A percentile compares a stretch with the other conserved stretches of the same genome.
These are phyloP conservation scores for Spathaspora gorwiae DNA, from an alignment of 805 yeast genomes.

Conservation along the genomic window DNA sequence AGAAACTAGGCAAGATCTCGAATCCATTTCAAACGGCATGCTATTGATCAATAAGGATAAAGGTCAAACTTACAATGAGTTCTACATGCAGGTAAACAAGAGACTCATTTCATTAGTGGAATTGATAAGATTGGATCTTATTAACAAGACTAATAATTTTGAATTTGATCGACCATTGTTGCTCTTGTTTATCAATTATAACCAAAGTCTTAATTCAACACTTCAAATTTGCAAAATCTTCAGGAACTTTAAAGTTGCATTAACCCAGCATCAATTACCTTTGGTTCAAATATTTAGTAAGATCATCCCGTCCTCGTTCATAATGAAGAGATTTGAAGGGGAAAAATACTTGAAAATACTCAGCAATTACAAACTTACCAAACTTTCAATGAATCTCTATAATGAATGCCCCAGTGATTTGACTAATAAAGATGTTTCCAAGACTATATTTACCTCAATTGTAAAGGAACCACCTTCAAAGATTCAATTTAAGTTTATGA, in stretches of 20 bases:
- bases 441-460: conserved; percentile 25
- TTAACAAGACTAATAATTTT: conserved; percentile 36
- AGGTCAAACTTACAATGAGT: conserved; percentile 19
- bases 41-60: conserved; percentile 20
- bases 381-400: conserved; percentile 51
- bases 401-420: conserved; percentile 46
- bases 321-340: conserved; percentile 17
- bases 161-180: conserved; percentile 47
- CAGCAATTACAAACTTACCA: conserved; percentile 34
- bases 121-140: conserved; percentile 33
- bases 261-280: conserved; percentile 37
- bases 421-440: conserved; percentile 10
- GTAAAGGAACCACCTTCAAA: conserved; percentile 35
- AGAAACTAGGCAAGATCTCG: conserved; percentile 26
- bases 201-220: conserved; percentile 39
- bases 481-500: conserved; percentile 33
- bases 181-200: conserved; percentile 46
- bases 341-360: conserved; percentile 20
- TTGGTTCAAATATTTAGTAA: conserved; percentile 36
- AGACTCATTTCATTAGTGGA: conserved; percentile 31
- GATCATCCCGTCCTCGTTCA: conserved; percentile 26
- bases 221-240: conserved; percentile 45
- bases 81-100: conserved; percentile 26
- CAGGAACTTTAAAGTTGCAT: conserved; percentile 39
- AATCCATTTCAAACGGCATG: conserved; percentile 25